phyloP scores from a whole-genome alignment of 192 early-diverging fungal species.

The Podila minutissima region DNA sequence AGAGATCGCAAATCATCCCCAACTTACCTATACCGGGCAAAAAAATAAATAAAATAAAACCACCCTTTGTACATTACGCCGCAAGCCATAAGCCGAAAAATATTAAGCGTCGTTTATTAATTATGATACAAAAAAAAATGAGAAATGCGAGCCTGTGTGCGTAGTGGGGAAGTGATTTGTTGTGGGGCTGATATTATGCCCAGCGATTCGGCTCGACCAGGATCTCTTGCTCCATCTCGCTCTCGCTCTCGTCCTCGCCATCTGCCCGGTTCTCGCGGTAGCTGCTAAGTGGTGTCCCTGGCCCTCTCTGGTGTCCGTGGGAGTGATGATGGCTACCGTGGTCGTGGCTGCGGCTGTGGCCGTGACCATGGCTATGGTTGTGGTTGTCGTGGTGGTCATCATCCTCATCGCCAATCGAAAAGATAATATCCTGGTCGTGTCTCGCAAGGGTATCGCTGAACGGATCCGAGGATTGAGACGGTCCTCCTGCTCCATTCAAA shows the following conservation, averaged over 20 bases:
- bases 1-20: not conserved
- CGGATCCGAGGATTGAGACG: not conserved
- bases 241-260: conserved; percentile 37
- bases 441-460: conserved; percentile 17
- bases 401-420: conserved; percentile 45
- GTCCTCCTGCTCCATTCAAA: not conserved
- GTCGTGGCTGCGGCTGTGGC: not conserved
- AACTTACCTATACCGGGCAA: not conserved
- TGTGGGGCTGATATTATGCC: conserved; percentile 14
- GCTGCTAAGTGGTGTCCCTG: conserved; percentile 28
- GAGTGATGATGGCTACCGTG: not conserved
- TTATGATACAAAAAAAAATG: no score
- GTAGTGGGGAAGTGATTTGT: no score
- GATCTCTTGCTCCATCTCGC: conserved; percentile 39
- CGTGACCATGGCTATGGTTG: not conserved
- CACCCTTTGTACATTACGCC: not conserved
- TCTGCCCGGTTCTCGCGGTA: conserved; percentile 30
- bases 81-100: no score
- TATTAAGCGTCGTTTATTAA: no score
- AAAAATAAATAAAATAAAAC: not conserved
- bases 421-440: conserved; percentile 44
- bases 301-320: conserved; percentile 3
- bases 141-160: no score
- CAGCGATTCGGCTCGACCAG: conserved; percentile 12
- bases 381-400: conserved; percentile 11